These are phyloP conservation scores for Camelina hispida DNA, from an alignment of 345 rosid species.

Conservation along the genomic window DNA sequence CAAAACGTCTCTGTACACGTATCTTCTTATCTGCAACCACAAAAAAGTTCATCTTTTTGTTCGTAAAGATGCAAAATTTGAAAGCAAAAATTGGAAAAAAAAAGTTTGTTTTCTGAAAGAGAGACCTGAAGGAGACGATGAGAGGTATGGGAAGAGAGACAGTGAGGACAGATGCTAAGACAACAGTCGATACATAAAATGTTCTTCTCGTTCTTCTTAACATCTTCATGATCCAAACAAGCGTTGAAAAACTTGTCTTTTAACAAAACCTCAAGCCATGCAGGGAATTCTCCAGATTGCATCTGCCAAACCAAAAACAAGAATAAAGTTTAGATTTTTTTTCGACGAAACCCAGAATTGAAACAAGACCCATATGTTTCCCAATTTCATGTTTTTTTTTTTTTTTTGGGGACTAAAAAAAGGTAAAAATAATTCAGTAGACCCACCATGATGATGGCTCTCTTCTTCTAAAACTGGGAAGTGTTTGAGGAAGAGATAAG, in stretches of 20 bases:
- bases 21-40: conserved; percentile 74
- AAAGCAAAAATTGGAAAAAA: not conserved
- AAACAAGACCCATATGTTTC: conserved; percentile 31
- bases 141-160: conserved; percentile 64
- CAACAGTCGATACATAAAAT: conserved; percentile 83
- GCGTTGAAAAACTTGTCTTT: conserved; percentile 86
- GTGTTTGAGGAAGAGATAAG: conserved; percentile 20
- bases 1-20: conserved; percentile 82
- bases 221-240: conserved; percentile 64
- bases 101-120: not conserved
- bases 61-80: not conserved
- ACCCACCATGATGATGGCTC: conserved; percentile 48
- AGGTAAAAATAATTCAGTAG: not conserved
- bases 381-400: conserved; percentile 11
- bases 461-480: not conserved
- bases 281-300: conserved; percentile 38
- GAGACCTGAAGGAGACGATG: conserved; percentile 81
- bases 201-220: conserved; percentile 84
- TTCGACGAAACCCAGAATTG: not conserved
- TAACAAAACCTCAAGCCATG: conserved; percentile 60
- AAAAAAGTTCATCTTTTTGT: not conserved
- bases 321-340: not conserved
- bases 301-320: not conserved
- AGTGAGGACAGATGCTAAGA: conserved; percentile 79
- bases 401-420: conserved; percentile 3